Conservation (phyloP, 306 rosid species). For the Acacia crassicarpa region DNA sequence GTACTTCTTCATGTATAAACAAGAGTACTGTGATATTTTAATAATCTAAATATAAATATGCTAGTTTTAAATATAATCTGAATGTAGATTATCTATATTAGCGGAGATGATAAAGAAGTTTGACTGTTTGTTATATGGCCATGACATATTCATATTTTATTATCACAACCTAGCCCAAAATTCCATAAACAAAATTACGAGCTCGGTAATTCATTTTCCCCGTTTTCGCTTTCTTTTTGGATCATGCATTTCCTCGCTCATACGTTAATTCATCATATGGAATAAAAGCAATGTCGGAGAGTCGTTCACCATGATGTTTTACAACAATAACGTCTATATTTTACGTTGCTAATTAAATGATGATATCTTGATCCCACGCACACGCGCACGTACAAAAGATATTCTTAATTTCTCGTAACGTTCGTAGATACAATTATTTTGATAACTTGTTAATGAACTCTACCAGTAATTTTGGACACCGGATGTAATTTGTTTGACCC, state of each 20-base stretch:
- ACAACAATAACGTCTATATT: neutral
- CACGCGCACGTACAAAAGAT: too few relatives aligned
- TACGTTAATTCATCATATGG: neutral
- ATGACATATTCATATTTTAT: neutral
- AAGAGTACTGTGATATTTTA: neutral
- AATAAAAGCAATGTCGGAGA: neutral
- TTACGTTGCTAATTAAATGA: neutral
- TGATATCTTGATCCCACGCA: too few relatives aligned
- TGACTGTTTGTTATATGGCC: neutral
- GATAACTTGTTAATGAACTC: neutral
- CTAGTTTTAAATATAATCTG: neutral
- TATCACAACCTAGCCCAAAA: neutral
- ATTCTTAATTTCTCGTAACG: neutral
- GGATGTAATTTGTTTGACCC: neutral
- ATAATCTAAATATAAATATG: neutral
- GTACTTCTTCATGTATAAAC: neutral
- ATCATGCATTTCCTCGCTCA: neutral
- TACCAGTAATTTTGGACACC: neutral
- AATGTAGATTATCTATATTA: neutral
- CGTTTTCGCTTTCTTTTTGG: neutral
- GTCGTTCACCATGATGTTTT: neutral
- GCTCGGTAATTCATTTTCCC: neutral
- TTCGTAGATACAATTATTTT: neutral
- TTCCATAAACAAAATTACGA: neutral
- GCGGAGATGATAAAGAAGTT: neutral